phyloP scores from a whole-genome alignment of 352 stramenopile species.

The Phytophthora chlamydospora region DNA sequence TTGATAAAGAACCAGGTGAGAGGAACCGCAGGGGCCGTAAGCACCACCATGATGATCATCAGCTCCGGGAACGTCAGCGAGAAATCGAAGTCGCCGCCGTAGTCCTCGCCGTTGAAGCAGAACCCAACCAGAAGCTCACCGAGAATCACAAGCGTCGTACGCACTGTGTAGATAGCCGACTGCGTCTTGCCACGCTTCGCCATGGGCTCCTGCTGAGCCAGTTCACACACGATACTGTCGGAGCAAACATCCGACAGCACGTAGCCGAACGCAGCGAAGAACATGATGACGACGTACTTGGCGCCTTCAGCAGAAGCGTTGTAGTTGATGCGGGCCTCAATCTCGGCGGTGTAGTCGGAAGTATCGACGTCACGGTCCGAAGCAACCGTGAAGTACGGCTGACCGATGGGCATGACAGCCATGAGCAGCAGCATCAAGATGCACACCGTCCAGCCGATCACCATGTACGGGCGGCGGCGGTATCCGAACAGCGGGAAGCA shows the following conservation, averaged over 20 bases:
- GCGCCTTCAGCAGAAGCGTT: conserved; percentile 36
- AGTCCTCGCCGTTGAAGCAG: conserved; percentile 60
- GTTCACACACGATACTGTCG: conserved; percentile 63
- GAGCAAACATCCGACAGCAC: conserved; percentile 68
- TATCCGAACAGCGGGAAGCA: conserved; percentile 60
- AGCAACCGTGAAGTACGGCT: conserved; percentile 60
- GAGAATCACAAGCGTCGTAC: conserved; percentile 43
- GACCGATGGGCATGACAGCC: conserved; percentile 41
- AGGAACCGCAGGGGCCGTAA: conserved; percentile 30
- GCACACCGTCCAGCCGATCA: conserved; percentile 59
- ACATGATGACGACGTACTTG: conserved; percentile 59
- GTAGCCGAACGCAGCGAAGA: conserved; percentile 68
- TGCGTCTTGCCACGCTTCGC: conserved; percentile 61
- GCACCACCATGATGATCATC: conserved; percentile 52
- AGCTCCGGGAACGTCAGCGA: conserved; percentile 46
- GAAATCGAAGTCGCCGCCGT: conserved; percentile 55
- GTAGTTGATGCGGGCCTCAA: conserved; percentile 46
- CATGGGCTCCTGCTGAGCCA: conserved; percentile 59
- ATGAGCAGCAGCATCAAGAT: conserved; percentile 60
- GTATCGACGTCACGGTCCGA: conserved; percentile 30
- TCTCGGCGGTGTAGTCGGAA: conserved; percentile 37
- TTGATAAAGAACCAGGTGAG: conserved; percentile 51
- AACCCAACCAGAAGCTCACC: conserved; percentile 51
- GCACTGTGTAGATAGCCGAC: conserved; percentile 43
- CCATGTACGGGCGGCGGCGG: conserved; percentile 67